These are phyloP conservation scores for Backusella parvicylindrica DNA, from an alignment of 192 early-diverging fungal genomes.

Conservation along the genomic window DNA sequence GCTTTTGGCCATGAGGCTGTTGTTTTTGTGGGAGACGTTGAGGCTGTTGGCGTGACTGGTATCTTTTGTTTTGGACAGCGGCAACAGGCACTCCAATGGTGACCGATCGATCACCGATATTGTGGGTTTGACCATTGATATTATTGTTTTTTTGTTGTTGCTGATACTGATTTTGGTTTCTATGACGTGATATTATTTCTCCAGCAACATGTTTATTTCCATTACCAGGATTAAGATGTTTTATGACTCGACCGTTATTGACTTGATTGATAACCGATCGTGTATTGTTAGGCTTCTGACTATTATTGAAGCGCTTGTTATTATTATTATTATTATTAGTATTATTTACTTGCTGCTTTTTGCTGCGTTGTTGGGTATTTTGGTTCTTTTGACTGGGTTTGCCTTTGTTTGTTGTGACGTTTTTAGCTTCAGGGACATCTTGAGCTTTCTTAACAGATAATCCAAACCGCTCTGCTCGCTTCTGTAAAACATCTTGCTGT, in stretches of 20 bases:
- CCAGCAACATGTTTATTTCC: background rate
- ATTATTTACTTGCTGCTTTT: background rate
- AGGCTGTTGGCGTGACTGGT: background rate
- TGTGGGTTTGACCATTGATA: background rate
- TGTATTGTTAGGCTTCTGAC: background rate
- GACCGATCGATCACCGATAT: background rate
- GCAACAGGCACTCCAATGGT: background rate
- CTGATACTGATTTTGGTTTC: no score
- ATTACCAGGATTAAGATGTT: no score
- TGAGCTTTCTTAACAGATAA: background rate
- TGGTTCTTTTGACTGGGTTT: background rate
- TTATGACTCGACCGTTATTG: background rate
- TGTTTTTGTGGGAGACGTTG: background rate
- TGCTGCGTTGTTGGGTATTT: background rate
- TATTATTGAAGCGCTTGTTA: background rate
- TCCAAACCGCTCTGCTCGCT: background rate
- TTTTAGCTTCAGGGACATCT: background rate
- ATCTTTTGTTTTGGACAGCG: background rate
- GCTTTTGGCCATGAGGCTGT: background rate
- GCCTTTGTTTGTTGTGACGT: background rate
- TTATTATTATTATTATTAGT: background rate
- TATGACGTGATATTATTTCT: background rate
- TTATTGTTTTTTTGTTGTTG: background rate
- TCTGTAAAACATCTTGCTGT: background rate
- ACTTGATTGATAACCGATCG: background rate